phyloP scores from a whole-genome alignment of 75 land plant species.

The Azolla pinnata region DNA sequence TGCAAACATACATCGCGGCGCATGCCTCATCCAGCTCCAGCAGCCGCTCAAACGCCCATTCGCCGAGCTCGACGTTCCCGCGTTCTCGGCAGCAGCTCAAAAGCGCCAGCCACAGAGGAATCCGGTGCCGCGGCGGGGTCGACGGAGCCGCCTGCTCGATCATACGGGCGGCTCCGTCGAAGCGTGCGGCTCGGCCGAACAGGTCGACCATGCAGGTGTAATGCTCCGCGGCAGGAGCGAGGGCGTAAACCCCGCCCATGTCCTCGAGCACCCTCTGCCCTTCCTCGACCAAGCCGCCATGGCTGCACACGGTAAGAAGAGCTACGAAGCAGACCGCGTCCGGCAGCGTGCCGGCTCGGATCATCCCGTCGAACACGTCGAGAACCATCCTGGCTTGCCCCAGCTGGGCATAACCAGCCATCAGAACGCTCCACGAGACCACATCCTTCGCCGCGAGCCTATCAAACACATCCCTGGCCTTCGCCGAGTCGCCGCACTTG shows the following conservation, averaged over 20 bases:
- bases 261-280: constrained; percentile 16
- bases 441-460: neutral
- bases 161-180: constrained; percentile 38
- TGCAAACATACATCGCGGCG: no score
- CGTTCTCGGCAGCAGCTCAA: no score
- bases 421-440: neutral
- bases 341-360: constrained; percentile 1
- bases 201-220: constrained; percentile 26
- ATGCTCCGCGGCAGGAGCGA: constrained; percentile 22
- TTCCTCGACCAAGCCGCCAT: constrained; percentile 22
- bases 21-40: no score
- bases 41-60: no score
- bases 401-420: constrained; percentile 1
- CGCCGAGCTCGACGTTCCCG: no score
- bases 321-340: constrained; percentile 23
- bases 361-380: neutral
- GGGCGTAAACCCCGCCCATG: constrained; percentile 13
- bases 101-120: no score
- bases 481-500: neutral
- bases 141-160: no score
- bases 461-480: neutral
- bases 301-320: constrained; percentile 29
- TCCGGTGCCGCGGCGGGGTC: no score
- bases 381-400: neutral
- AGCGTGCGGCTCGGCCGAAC: constrained; percentile 14